These are phyloP conservation scores for Flaveria sonorensis DNA, from an alignment of 129 eudicot species.

Conservation along the genomic window DNA sequence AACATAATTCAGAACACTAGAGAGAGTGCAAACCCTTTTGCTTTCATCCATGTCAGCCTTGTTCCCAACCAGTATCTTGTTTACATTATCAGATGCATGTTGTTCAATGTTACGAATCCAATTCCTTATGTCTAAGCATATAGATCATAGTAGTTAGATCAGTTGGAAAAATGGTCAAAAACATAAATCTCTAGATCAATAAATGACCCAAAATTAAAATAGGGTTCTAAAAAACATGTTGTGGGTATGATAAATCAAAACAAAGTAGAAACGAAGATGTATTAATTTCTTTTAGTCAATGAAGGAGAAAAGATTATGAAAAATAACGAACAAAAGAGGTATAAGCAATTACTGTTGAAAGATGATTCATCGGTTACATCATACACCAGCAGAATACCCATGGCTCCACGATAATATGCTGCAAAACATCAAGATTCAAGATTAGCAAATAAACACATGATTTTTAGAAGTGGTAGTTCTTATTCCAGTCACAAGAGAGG, in stretches of 20 bases:
- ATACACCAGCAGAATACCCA: constrained; percentile 92
- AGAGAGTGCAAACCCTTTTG: constrained; percentile 61
- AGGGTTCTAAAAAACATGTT: neutral
- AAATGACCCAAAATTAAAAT: constrained; percentile 18
- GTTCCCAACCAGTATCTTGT: constrained; percentile 86
- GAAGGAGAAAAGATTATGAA: neutral
- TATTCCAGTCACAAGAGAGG: neutral
- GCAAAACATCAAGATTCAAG: constrained; percentile 32
- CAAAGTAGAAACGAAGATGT: neutral
- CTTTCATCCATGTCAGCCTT: constrained; percentile 96
- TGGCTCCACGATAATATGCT: constrained; percentile 96
- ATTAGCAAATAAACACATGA: neutral
- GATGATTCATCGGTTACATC: constrained; percentile 94
- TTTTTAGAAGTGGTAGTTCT: neutral
- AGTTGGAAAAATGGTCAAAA: neutral
- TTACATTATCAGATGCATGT: constrained; percentile 92
- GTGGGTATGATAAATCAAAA: constrained; percentile 21
- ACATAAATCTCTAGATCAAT: neutral
- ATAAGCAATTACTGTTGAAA: constrained; percentile 67
- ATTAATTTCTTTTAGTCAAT: constrained; percentile 1
- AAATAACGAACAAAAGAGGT: constrained; percentile 12
- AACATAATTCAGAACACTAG: neutral
- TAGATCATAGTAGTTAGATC: constrained; percentile 17
- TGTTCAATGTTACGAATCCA: constrained; percentile 98
- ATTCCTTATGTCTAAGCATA: constrained; percentile 72